Percentiles rank a stretch among this genome's conserved stretches.
phyloP scores from a whole-genome alignment of 805 yeast genomes.

The Wickerhamiella qilinensis region DNA sequence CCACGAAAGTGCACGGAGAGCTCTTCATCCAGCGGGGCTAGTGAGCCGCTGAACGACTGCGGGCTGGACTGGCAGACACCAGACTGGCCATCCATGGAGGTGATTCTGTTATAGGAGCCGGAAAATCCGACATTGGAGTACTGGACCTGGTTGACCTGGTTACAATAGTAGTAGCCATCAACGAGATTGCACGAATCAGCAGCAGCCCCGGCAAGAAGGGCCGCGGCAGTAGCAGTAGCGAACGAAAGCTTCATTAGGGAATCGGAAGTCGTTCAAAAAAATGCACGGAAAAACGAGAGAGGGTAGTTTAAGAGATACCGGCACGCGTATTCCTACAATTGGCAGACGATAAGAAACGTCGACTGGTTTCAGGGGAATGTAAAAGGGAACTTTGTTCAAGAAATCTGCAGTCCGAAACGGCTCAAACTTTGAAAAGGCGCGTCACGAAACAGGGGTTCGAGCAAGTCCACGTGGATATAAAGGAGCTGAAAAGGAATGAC shows the following conservation, averaged over 20 bases:
- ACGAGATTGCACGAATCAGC: slow-evolving; percentile 31
- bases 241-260: not conserved
- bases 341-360: too few species aligned
- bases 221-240: slow-evolving; percentile 14
- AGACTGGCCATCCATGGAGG: slow-evolving; percentile 52
- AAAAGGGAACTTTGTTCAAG: too few species aligned
- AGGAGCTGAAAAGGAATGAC: not conserved
- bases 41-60: slow-evolving; percentile 46
- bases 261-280: not conserved
- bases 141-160: slow-evolving; percentile 45
- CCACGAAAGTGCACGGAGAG: slow-evolving; percentile 84
- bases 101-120: slow-evolving; percentile 70
- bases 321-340: too few species aligned
- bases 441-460: not conserved
- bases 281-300: too few species aligned
- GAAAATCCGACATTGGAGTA: slow-evolving; percentile 68
- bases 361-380: too few species aligned
- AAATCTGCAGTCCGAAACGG: too few species aligned
- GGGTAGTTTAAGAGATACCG: too few species aligned
- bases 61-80: slow-evolving; percentile 56
- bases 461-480: not conserved
- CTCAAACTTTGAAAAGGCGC: not conserved
- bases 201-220: slow-evolving; percentile 15
- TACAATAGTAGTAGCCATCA: slow-evolving; percentile 76
- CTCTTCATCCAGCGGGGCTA: slow-evolving; percentile 76